Evolutionary conservation across 164 flowering plant species (phyloP), one percentile per base, ranked within the genome.

Genomic region (Stephania cephalantha): DNA sequence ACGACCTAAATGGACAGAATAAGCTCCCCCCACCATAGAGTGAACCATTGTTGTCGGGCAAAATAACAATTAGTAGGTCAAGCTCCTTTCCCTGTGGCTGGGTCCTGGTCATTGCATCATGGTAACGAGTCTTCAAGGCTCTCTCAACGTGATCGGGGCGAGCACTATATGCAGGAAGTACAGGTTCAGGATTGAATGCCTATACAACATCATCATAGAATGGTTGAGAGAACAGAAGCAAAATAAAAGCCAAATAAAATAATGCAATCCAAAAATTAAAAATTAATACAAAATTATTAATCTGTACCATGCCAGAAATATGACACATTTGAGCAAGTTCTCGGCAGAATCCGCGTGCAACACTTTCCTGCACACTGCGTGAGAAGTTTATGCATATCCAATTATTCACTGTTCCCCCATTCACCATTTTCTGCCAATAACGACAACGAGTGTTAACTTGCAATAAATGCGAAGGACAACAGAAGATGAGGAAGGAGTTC

Each of bases 351-450:
- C 82, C 85, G 46, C 88, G 87, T 2, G 97, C 97, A 12, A 83
- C 85, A 72, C 76, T 84, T 12, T 93, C 97, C 85, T 90, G 97
- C 22, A 93, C 93, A 68, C 63, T 81, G 29, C 95, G 87, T 1
- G 98, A 87, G 72, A 95, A 95, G 75, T 91, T 95, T 0, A 93
- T 86, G 82, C 97, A 95, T 52, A 89, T 86, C 99, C 99, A 93
- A 72, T 81, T 79, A 80, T 85, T 89, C 9, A 95, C 98, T 3
- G 87, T 90, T 10, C 99, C 97, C 3, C 99, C 97, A 84, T 93
- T 88, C 45, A 92, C 92, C 85, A 83, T 81, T 83, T 83, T 83
- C 85, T 83, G 82, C 75, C 72, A 65, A 18, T 17, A 68, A 67
- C 74, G 3, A 73, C 15, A 73, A 46, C 29, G 11, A 73, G 53